Evolutionary conservation across 352 stramenopile species (phyloP), one percentile per base, ranked within the genome.

Genomic region (Pythium coloratum): DNA sequence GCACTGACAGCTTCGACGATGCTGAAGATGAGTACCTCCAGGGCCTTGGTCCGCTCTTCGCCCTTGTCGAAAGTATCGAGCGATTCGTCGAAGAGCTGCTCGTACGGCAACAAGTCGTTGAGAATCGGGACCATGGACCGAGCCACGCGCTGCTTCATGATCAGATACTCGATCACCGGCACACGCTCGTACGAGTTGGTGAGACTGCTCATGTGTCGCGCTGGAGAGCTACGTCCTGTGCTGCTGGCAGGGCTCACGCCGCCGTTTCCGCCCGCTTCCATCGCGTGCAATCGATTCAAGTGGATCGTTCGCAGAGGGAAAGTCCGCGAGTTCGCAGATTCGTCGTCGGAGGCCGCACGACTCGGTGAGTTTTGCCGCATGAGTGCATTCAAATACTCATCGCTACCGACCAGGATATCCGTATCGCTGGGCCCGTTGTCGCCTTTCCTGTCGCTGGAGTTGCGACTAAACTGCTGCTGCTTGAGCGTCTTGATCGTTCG

Each of bases 91-190:
- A 59, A 75, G 9, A 79, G 63, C 32, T 77, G 75, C 1, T 80
- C 76, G 44, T 86, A 76, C 34, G 82, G 82, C 18, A 91, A 55
- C 53, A 87, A 66, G 44, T 86, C 70, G 42, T 81, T 84, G 50
- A 91, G 47, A 2, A 78, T 70, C 18, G 71, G 69, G 1, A 86
- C 59, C 34, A 84, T 88, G 0, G 73, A 72, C 34, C 67, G 71
- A 0, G 80, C 77, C 26, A 88, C 74, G 16, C 77, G 70, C 6
- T 73, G 59, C 14, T 85, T 81, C 47, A 77, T 51, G 8, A 88
- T 68, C 24, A 91, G 67, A 46, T 88, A 89, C 8, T 91, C 81
- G 2, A 91, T 64, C 10, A 89, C 70, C 6, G 75, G 70, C 30
- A 88, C 51, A 13, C 73, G 78, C 32, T 85, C 75, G n/a, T 75